Percentiles rank a stretch among this genome's conserved stretches.
Conservation (phyloP, 2,329 filamentous ascomycete species). For the Colletotrichum kahawae region DNA sequence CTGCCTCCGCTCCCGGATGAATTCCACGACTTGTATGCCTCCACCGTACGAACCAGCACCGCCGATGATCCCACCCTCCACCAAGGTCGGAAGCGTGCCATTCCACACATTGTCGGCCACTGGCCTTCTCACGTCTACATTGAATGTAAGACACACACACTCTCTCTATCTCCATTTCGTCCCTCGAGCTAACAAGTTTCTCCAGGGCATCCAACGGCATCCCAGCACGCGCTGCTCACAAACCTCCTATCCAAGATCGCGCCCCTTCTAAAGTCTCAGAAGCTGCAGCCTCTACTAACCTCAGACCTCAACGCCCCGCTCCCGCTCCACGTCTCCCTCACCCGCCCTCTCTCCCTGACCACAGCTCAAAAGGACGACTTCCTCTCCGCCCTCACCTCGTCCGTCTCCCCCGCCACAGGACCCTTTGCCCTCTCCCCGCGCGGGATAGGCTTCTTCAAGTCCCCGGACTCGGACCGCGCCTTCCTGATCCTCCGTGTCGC, state of each 20-base stretch:
- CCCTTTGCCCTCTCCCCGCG: conserved; percentile 43
- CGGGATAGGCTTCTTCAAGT: conserved; percentile 55
- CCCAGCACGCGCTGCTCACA: conserved; percentile 53
- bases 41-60: conserved; percentile 77
- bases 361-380: conserved; percentile 77
- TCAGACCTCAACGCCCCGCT: conserved; percentile 79
- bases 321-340: conserved; percentile 91
- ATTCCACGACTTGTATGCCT: conserved; percentile 91
- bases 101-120: conserved; percentile 84
- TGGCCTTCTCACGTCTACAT: conserved; percentile 95
- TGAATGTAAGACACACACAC: conserved; percentile 74
- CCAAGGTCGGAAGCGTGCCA: conserved; percentile 80
- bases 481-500: conserved; percentile 81
- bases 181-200: not conserved
- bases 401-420: conserved; percentile 40
- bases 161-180: not conserved
- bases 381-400: conserved; percentile 55
- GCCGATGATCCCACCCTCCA: conserved; percentile 85
- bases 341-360: conserved; percentile 76
- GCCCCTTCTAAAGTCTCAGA: conserved; percentile 34
- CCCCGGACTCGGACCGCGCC: conserved; percentile 69
- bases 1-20: conserved; percentile 78
- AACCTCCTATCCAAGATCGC: conserved; percentile 43
- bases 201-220: conserved; percentile 58
- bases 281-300: conserved; percentile 71